A percentile compares a stretch with the other conserved stretches of the same genome.
Conservation (phyloP, 2,329 filamentous ascomycete species). For the Bertia moriformis region DNA sequence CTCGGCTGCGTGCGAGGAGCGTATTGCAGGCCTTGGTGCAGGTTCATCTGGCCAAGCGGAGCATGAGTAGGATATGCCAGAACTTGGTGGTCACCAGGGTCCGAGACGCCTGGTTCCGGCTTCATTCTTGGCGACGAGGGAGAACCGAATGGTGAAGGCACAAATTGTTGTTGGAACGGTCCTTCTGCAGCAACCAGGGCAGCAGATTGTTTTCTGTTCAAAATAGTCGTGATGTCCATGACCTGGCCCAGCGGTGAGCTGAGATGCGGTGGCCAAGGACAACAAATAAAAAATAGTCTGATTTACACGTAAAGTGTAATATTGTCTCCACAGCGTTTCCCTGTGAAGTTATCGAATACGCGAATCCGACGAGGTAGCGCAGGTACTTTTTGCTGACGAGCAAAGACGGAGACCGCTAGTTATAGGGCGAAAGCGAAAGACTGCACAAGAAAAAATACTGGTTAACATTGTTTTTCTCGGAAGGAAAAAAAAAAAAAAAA, state of each 20-base stretch:
- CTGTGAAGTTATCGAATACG: background rate
- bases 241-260: background rate
- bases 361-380: background rate
- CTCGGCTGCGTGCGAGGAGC: background rate
- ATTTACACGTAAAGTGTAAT: background rate
- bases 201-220: background rate
- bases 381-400: background rate
- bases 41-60: background rate
- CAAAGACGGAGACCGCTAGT: no score
- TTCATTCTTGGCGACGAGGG: constrained; percentile 1
- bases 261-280: background rate
- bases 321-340: background rate
- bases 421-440: background rate
- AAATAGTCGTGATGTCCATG: constrained; percentile 1
- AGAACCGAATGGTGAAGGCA: background rate
- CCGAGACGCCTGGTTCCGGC: background rate
- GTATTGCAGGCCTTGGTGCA: background rate
- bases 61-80: background rate
- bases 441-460: background rate
- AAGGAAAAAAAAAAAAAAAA: no score
- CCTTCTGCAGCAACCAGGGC: background rate
- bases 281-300: background rate
- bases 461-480: no score
- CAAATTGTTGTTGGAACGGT: background rate
- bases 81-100: background rate